A percentile compares a stretch with the other conserved stretches of the same genome.
Conservation (phyloP, 169 alveolate species). For the Fabrea salina region DNA sequence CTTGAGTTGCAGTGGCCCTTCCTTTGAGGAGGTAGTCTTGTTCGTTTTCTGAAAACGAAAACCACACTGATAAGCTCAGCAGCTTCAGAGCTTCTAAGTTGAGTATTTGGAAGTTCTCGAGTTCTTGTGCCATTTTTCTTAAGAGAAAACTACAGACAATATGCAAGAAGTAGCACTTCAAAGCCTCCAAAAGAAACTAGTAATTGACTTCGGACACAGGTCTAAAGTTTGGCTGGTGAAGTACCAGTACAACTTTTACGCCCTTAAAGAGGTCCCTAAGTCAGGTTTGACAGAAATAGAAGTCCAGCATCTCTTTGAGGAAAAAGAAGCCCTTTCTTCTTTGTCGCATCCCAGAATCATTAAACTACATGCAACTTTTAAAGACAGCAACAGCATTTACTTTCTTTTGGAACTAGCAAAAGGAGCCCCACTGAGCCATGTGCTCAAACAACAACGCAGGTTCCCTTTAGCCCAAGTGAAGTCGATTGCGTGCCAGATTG, state of each 20-base stretch:
- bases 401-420: conserved; percentile 26
- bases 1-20: background rate
- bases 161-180: too few relatives aligned
- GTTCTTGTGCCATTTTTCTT: too few relatives aligned
- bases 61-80: too few relatives aligned
- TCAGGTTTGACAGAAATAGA: conserved; percentile 13
- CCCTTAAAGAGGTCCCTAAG: conserved; percentile 22
- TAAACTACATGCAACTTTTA: conserved; percentile 2
- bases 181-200: background rate
- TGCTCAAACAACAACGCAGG: conserved; percentile 8
- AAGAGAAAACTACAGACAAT: too few relatives aligned
- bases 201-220: conserved; percentile 21
- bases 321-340: conserved; percentile 6
- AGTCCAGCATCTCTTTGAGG: conserved; percentile 26
- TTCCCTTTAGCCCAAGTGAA: conserved; percentile 22
- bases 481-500: conserved; percentile 10
- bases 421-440: conserved; percentile 25
- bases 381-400: conserved; percentile 8
- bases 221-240: conserved; percentile 25
- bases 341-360: conserved; percentile 13
- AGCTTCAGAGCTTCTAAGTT: too few relatives aligned
- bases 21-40: too few relatives aligned
- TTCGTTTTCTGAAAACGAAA: too few relatives aligned
- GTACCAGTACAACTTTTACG: background rate
- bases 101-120: too few relatives aligned